Percentiles rank a stretch among this genome's conserved stretches.
Conservation (phyloP, 495 filamentous ascomycete genomes). For the Neurospora sp. region DNA sequence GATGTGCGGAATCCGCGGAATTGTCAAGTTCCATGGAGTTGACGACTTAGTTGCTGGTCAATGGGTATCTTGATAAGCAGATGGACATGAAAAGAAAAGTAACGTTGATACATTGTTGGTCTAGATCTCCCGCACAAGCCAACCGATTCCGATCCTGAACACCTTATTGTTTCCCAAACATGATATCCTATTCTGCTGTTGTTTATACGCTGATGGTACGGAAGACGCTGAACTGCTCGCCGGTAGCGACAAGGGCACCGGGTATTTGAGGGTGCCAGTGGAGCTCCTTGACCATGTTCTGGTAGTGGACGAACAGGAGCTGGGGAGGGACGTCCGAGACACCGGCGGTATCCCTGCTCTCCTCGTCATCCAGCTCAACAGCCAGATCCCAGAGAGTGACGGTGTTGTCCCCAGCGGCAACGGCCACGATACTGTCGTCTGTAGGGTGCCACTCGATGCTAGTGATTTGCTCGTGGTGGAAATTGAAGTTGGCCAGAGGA, state of each 20-base stretch:
- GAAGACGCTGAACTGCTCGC: constrained; percentile 70
- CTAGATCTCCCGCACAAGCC: background rate
- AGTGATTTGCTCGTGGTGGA: constrained; percentile 93
- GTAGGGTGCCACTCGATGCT: constrained; percentile 95
- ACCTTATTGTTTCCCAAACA: background rate
- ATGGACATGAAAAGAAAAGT: background rate
- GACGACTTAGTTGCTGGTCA: background rate
- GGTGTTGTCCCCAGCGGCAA: constrained; percentile 87
- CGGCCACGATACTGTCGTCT: constrained; percentile 87
- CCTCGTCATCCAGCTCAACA: constrained; percentile 94
- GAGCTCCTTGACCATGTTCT: constrained; percentile 84
- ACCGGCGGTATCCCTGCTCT: constrained; percentile 78
- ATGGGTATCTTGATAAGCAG: background rate
- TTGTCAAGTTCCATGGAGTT: background rate
- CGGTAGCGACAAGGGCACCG: constrained; percentile 82
- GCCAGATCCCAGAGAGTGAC: constrained; percentile 94
- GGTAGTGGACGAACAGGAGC: constrained; percentile 91
- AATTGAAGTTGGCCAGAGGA: constrained; percentile 80
- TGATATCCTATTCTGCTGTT: background rate
- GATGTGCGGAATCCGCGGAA: background rate
- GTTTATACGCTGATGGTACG: constrained; percentile 56
- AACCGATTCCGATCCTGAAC: background rate
- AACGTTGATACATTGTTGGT: background rate
- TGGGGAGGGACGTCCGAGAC: constrained; percentile 88
- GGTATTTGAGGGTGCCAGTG: constrained; percentile 98